Evolutionary conservation across 495 filamentous ascomycete genomes (phyloP).

Genomic region (Xylaria sp.): DNA sequence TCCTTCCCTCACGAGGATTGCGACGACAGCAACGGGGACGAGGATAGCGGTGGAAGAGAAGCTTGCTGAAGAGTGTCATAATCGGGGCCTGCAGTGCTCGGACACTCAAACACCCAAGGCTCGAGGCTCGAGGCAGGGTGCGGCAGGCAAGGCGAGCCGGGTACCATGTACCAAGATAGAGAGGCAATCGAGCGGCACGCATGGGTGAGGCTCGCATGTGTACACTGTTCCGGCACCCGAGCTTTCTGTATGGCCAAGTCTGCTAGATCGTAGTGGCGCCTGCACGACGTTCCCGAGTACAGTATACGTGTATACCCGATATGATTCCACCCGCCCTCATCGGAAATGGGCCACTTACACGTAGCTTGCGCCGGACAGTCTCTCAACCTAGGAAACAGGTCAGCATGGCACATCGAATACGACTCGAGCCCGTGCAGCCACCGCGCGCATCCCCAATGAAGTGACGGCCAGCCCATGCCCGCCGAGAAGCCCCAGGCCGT

Average conservation of each 20-base stretch:
- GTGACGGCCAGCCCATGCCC: conserved; percentile 3
- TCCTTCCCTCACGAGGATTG: not conserved
- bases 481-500: conserved; percentile 23
- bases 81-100: not conserved
- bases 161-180: conserved; percentile 17
- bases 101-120: not conserved
- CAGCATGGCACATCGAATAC: conserved; percentile 35
- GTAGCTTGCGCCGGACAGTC: conserved; percentile 36
- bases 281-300: conserved; percentile 43
- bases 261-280: conserved; percentile 39
- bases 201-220: conserved; percentile 26
- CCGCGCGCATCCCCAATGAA: conserved; percentile 13
- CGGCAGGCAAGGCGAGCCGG: conserved; percentile 7
- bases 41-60: not conserved
- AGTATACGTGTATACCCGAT: conserved; percentile 37
- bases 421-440: conserved; percentile 18
- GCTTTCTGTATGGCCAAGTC: conserved; percentile 31
- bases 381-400: conserved; percentile 34
- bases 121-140: not conserved
- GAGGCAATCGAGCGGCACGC: conserved; percentile 19
- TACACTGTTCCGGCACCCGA: conserved; percentile 33
- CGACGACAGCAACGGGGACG: not conserved
- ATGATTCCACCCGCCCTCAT: conserved; percentile 32
- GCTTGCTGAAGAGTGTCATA: not conserved
- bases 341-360: conserved; percentile 43